Evolutionary conservation across 169 alveolate genomes (phyloP).

Genomic region (Eimeria necatrix): DNA sequence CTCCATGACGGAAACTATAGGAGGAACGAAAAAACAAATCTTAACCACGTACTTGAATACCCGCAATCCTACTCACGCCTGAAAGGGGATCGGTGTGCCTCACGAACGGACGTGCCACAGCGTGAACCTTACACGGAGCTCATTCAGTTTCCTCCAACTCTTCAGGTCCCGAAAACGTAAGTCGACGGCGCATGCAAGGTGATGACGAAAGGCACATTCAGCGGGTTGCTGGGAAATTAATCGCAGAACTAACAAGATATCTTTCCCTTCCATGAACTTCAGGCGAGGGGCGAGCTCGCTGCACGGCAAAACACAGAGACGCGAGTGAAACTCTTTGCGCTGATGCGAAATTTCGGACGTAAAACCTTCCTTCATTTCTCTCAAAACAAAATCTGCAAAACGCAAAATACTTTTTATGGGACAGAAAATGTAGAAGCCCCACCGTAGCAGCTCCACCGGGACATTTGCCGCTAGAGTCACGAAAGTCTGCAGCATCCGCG

Average conservation of each 20-base stretch:
- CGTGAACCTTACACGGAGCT: slow-evolving; percentile 31
- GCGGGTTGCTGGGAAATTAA: background rate
- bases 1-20: background rate
- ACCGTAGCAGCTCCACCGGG: slow-evolving; percentile 52
- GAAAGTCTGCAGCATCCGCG: slow-evolving; percentile 58
- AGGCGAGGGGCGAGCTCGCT: slow-evolving; percentile 43
- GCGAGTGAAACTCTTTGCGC: background rate
- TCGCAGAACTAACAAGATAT: slow-evolving; percentile 10
- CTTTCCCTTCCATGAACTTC: slow-evolving; percentile 40
- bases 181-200: slow-evolving; percentile 45
- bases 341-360: background rate
- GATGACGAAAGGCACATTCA: slow-evolving; percentile 39
- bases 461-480: slow-evolving; percentile 41
- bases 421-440: background rate
- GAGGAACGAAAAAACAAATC: background rate
- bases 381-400: background rate
- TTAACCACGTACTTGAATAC: background rate
- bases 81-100: background rate
- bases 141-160: slow-evolving; percentile 57
- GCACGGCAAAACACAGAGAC: background rate
- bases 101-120: background rate
- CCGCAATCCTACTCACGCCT: background rate
- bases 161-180: slow-evolving; percentile 55
- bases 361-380: background rate
- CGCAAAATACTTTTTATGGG: background rate